Conservation (phyloP, 108 stramenopile species). For the Pseudonitzschia pungens region DNA sequence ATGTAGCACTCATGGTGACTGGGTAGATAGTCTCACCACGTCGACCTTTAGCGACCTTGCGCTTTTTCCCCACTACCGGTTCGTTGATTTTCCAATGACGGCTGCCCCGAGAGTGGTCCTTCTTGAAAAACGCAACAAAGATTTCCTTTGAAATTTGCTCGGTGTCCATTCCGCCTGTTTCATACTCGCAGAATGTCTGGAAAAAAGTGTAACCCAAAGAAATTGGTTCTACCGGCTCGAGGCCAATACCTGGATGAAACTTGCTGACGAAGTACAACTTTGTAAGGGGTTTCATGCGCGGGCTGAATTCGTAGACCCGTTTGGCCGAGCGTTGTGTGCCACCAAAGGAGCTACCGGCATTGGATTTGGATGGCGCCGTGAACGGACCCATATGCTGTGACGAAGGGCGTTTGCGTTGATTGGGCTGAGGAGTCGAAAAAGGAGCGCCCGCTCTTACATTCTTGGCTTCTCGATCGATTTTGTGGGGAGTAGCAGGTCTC, state of each 20-base stretch:
- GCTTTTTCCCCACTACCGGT: conserved; percentile 12
- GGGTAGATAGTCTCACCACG: conserved; percentile 13
- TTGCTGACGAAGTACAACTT: conserved; percentile 27
- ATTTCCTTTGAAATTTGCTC: conserved; percentile 34
- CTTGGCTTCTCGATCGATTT: not conserved
- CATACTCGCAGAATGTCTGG: conserved; percentile 33
- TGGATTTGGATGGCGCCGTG: conserved; percentile 10
- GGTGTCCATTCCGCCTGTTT: conserved; percentile 25
- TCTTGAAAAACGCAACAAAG: conserved; percentile 37
- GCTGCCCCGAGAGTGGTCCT: conserved; percentile 29
- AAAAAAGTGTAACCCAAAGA: conserved; percentile 33
- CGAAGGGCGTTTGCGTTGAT: not conserved
- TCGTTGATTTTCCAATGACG: conserved; percentile 43
- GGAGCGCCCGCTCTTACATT: not conserved
- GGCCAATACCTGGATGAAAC: conserved; percentile 38
- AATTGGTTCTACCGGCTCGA: conserved; percentile 27
- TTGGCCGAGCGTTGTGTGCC: not conserved
- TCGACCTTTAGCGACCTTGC: not conserved
- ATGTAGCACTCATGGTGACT: conserved; percentile 38
- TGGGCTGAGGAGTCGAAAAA: conserved; percentile 3
- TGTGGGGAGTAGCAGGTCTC: conserved; percentile 15
- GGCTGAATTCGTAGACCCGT: conserved; percentile 6
- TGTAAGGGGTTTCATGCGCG: conserved; percentile 36
- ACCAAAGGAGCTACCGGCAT: not conserved
- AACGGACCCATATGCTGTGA: not conserved